These are phyloP conservation scores for Fomitopsis pinicola DNA, from an alignment of 1,284 basidiomycete genomes.

Conservation along the genomic window DNA sequence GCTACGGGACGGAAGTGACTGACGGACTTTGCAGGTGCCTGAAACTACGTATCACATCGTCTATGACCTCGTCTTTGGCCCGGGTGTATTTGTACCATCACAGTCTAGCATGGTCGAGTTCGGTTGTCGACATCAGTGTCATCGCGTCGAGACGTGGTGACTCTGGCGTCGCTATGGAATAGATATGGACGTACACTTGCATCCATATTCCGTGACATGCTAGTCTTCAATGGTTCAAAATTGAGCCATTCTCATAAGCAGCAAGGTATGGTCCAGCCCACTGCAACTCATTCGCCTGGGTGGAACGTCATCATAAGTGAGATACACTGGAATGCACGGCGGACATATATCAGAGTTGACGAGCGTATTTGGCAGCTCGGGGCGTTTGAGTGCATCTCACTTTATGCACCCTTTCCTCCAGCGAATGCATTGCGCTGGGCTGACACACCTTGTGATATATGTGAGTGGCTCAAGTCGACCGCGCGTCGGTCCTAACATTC, in stretches of 20 bases:
- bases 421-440: not conserved
- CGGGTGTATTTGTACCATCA: slow-evolving; percentile 15
- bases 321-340: not conserved
- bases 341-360: too few relatives aligned
- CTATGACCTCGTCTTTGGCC: not conserved
- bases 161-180: slow-evolving; percentile 2
- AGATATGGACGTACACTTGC: not conserved
- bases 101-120: slow-evolving; percentile 14
- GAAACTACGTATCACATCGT: not conserved
- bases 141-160: not conserved
- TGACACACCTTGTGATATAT: not conserved
- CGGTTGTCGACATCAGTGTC: not conserved
- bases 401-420: not conserved
- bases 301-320: not conserved
- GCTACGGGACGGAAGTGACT: not conserved
- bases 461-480: not conserved
- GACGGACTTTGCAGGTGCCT: not conserved
- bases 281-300: not conserved
- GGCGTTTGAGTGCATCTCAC: not conserved
- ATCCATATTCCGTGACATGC: slow-evolving; percentile 6
- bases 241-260: not conserved
- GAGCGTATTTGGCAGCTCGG: not conserved
- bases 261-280: not conserved
- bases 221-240: slow-evolving; percentile 15
- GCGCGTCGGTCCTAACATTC: not conserved